These are phyloP conservation scores for Stentor roeselii DNA, from an alignment of 73 alveolate species.

Conservation along the genomic window DNA sequence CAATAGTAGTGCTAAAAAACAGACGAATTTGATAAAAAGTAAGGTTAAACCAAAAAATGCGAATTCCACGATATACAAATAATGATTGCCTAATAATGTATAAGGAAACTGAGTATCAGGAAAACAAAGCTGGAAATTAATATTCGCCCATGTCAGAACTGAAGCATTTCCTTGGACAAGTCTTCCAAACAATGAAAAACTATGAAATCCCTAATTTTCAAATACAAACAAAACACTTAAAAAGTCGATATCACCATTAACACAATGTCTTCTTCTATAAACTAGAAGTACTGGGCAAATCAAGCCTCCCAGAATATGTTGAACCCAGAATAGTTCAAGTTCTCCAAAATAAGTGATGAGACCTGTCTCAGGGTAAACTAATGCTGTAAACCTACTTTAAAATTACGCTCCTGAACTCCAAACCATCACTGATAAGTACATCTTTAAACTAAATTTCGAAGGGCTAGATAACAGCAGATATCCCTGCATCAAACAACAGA, in stretches of 20 bases:
- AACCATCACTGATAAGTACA: not conserved
- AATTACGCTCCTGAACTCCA: not conserved
- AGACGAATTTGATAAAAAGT: too few relatives aligned
- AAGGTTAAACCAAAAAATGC: too few relatives aligned
- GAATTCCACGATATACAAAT: not conserved
- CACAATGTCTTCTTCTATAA: not conserved
- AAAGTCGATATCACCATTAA: too few relatives aligned
- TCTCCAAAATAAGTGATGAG: not conserved
- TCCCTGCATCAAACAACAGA: not conserved
- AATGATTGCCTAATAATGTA: not conserved
- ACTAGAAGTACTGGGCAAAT: not conserved
- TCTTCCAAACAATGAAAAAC: not conserved
- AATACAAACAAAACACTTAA: not conserved
- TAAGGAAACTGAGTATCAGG: not conserved
- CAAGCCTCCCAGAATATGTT: not conserved
- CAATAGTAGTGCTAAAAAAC: too few relatives aligned
- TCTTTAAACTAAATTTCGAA: not conserved
- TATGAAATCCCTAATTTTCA: not conserved
- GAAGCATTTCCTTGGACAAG: not conserved
- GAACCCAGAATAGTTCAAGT: not conserved
- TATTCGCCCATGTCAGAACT: not conserved
- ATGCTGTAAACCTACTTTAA: not conserved
- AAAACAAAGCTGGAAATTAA: not conserved
- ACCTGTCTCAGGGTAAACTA: not conserved
- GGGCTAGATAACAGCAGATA: not conserved